These are phyloP conservation scores for Climacium dendroides DNA, from an alignment of 225 moss, liverwort and hornwort genomes.

Conservation along the genomic window DNA sequence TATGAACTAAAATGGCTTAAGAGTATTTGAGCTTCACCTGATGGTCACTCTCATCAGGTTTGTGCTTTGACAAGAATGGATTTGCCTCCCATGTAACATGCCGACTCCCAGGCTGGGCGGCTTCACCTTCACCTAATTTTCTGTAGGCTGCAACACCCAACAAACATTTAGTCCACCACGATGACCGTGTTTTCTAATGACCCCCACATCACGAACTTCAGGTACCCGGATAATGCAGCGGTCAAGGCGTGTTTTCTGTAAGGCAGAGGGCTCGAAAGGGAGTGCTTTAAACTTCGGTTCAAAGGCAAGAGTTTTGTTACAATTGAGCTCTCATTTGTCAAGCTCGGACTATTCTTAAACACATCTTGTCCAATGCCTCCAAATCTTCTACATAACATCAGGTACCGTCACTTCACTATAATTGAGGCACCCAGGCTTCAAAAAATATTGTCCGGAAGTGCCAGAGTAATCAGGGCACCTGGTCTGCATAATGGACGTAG, in stretches of 20 bases:
- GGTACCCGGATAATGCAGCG: not conserved
- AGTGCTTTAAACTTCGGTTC: not conserved
- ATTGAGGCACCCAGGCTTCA: not conserved
- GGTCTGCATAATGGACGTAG: not conserved
- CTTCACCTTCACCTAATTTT: not conserved
- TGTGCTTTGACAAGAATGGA: slow-evolving; percentile 32
- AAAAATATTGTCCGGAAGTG: not conserved
- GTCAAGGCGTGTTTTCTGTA: too few species aligned
- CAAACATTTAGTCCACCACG: not conserved
- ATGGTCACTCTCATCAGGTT: slow-evolving; percentile 33
- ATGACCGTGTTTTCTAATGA: not conserved
- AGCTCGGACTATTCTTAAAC: not conserved
- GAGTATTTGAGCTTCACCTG: not conserved
- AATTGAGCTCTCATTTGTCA: not conserved
- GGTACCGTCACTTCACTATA: too few species aligned
- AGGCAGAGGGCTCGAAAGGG: not conserved
- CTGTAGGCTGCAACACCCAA: slow-evolving; percentile 9
- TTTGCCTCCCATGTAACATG: slow-evolving; percentile 12
- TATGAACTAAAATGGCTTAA: not conserved
- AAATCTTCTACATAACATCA: not conserved
- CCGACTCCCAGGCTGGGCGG: slow-evolving; percentile 11
- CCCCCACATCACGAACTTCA: not conserved
- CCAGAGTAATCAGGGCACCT: not conserved
- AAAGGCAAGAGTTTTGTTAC: not conserved
- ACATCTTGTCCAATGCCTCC: too few species aligned